A percentile compares a stretch with the other conserved stretches of the same genome.
phyloP scores from a whole-genome alignment of 2,329 filamentous ascomycete genomes.

The Diaporthe vaccinii region DNA sequence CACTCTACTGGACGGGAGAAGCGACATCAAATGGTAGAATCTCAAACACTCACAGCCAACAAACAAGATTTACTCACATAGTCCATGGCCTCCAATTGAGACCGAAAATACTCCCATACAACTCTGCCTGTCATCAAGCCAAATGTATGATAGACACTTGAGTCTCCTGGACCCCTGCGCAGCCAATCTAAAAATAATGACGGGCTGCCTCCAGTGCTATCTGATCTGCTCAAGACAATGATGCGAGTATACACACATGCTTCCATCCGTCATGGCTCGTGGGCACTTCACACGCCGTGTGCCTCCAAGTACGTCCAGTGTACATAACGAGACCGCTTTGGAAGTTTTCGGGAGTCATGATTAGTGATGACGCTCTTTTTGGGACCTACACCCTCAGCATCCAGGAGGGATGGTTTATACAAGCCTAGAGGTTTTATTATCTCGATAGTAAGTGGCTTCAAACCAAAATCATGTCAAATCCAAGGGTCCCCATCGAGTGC shows the following conservation, averaged over 20 bases:
- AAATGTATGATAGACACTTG: neutral
- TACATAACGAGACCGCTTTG: too few relatives aligned
- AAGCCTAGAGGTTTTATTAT: too few relatives aligned
- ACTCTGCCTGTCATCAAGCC: neutral
- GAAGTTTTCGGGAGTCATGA: neutral
- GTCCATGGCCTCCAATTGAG: rapidly evolving
- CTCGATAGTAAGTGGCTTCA: too few relatives aligned
- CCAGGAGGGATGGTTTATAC: rapidly evolving
- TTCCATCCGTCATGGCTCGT: neutral
- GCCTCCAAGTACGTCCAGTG: neutral
- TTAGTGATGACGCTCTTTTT: neutral
- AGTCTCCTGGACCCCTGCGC: neutral
- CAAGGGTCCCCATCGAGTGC: neutral
- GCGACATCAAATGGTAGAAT: too few relatives aligned
- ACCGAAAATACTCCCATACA: neutral
- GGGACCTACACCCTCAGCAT: too few relatives aligned
- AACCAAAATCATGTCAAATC: neutral
- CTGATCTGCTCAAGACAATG: too few relatives aligned
- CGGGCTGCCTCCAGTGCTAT: neutral
- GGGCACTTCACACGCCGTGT: too few relatives aligned
- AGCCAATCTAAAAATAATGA: neutral
- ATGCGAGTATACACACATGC: too few relatives aligned
- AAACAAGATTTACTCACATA: neutral
- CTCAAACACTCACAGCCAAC: too few relatives aligned
- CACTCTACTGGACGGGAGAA: neutral